Conservation (phyloP, 306 rosid genomes). For the Begonia fuchsioides region DNA sequence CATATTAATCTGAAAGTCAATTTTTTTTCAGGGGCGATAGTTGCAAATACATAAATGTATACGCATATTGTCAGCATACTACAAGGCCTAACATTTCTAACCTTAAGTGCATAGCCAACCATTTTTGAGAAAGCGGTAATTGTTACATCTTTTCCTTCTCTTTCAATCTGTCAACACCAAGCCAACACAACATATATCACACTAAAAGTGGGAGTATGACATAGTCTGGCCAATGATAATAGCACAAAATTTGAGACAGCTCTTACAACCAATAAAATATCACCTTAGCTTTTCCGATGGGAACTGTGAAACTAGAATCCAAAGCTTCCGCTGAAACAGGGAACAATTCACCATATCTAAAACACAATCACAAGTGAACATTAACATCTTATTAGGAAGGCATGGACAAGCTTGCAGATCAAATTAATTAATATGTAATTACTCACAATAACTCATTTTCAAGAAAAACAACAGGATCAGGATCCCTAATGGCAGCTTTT, state of each 20-base stretch:
- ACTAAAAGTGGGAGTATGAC: constrained; percentile 1
- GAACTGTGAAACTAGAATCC: constrained; percentile 93
- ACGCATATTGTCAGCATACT: constrained; percentile 1
- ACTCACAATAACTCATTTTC: constrained; percentile 96
- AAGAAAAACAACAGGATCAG: constrained; percentile 96
- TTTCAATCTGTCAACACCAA: constrained; percentile 51
- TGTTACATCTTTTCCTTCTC: constrained; percentile 97
- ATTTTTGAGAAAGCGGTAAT: constrained; percentile 90
- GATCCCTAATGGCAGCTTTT: constrained; percentile 98
- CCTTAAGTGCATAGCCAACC: constrained; percentile 94
- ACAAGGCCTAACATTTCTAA: constrained; percentile 24
- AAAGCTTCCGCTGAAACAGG: constrained; percentile 92
- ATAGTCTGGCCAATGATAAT: constrained; percentile 5
- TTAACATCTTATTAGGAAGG: constrained; percentile 8
- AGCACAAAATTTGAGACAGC: constrained; percentile 6
- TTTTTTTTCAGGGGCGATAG: too few species aligned
- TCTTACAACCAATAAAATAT: constrained; percentile 10
- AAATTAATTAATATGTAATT: constrained; percentile 4
- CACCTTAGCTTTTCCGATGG: constrained; percentile 99
- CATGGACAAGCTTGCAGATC: constrained; percentile 6
- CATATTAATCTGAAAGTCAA: too few species aligned
- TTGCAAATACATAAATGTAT: constrained; percentile 6
- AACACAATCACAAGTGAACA: constrained; percentile 19
- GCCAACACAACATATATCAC: constrained; percentile 10
- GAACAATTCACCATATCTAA: constrained; percentile 91